Base-by-base conservation (phyloP, 2,329 filamentous ascomycete species). In the Xylariaceae sp. region DNA sequence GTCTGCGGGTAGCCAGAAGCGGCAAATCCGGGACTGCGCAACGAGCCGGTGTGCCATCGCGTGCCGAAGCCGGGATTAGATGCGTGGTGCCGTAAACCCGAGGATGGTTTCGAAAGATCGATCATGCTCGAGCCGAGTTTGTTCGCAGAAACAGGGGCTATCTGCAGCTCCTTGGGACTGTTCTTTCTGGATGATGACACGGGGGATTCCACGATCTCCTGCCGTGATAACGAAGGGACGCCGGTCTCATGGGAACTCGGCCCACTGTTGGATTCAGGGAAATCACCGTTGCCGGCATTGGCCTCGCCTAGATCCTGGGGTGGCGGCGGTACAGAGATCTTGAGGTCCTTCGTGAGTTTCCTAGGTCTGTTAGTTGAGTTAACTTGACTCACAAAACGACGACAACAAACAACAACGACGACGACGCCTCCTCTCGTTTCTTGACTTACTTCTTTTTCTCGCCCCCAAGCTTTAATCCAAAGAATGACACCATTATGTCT, bases 401-500 rank as follows among this genome's bases (percentile, higher is more conserved):
- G 48, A 56, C 60, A 44, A 61, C 48, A 48, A 30, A 7, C 2
- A 30, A 7, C 23, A 30, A 30, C 23, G 23, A 30, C 5, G 23
- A 30, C 23, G 23, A 30, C 5, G 23, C 23, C 5, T 55, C 47
- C 23, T 57, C 60, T 61, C 41, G 35, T 56, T 39, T 9, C 56
- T 39, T 7, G n/a, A 77, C 80, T 76, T 73, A 79, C 72, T 84
- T 84, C 73, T 79, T 83, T 62, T 81, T 80, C 65, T 76, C 76
- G 53, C 61, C 64, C 23, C 81, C 80, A 61, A 84, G 74, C 69
- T 79, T 83, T 68, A 85, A 73, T 53, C 82, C 81, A 63, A 84
- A 83, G 64, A 85, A 82, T 2, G 82, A 83, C 18, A 84, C 82
- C 82, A 85, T 84, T 51, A 13, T 71, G 53, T 48, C 35, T 30